phyloP scores from a whole-genome alignment of 2,329 filamentous ascomycete genomes.

The Malbranchea cinnamomea region DNA sequence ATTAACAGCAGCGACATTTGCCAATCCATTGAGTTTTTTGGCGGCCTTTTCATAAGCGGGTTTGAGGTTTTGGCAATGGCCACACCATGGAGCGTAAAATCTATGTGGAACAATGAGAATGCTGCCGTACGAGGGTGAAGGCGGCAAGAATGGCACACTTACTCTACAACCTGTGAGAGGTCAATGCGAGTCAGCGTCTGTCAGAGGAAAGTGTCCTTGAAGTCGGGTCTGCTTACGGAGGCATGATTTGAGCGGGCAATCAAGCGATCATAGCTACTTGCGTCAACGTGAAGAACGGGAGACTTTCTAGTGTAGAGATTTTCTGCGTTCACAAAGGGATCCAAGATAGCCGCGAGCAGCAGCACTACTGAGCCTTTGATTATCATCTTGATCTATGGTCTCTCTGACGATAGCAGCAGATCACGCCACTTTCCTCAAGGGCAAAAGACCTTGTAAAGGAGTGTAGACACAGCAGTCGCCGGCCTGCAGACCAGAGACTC shows the following conservation, averaged over 20 bases:
- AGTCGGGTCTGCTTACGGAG: slow-evolving; percentile 45
- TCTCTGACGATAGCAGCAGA: not conserved
- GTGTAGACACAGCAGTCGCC: no score
- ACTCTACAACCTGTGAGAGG: slow-evolving; percentile 37
- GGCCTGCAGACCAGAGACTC: no score
- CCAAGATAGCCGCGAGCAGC: slow-evolving; percentile 47
- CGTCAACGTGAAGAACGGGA: slow-evolving; percentile 68
- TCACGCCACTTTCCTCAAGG: no score
- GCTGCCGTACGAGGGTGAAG: slow-evolving; percentile 8
- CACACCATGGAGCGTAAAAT: slow-evolving; percentile 97
- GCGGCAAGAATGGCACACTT: slow-evolving; percentile 16
- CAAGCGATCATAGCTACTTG: slow-evolving; percentile 63
- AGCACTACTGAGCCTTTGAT: slow-evolving; percentile 28
- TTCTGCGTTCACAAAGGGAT: slow-evolving; percentile 45
- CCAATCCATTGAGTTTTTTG: slow-evolving; percentile 74
- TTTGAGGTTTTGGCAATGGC: slow-evolving; percentile 91
- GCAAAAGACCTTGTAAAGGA: no score
- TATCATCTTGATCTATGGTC: slow-evolving; percentile 20
- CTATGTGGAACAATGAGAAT: slow-evolving; percentile 34
- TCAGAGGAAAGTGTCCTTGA: not conserved
- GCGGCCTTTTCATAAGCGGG: slow-evolving; percentile 92
- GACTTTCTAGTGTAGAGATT: slow-evolving; percentile 76
- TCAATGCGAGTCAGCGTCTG: slow-evolving; percentile 13
- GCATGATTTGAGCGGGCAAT: slow-evolving; percentile 85
- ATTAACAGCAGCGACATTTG: slow-evolving; percentile 86